These are phyloP conservation scores for Gautieria morchelliformis DNA, from an alignment of 768 basidiomycete species.

Conservation along the genomic window DNA sequence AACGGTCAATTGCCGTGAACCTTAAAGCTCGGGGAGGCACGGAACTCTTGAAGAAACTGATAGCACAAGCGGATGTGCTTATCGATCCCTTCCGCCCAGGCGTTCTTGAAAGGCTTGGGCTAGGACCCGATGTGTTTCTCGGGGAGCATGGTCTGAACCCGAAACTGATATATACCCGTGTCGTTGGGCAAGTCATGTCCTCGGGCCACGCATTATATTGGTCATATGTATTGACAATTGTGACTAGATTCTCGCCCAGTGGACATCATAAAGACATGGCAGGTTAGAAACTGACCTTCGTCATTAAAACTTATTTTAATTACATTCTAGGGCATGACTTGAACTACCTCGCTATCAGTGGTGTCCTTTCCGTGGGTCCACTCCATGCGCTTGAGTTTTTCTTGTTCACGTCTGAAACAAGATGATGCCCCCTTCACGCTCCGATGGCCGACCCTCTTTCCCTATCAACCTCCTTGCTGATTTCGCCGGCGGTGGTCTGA, in stretches of 20 bases:
- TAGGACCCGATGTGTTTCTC: conserved; percentile 69
- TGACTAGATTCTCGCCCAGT: background rate
- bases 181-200: conserved; percentile 50
- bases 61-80: conserved; percentile 62
- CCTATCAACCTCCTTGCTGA: conserved; percentile 74
- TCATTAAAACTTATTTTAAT: background rate
- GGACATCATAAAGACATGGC: conserved; percentile 72
- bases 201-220: background rate
- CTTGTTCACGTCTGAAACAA: conserved; percentile 15
- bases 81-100: conserved; percentile 83
- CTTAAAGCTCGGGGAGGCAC: conserved; percentile 53
- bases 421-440: conserved; percentile 53
- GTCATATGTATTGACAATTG: background rate
- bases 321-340: conserved; percentile 59
- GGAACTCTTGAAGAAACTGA: conserved; percentile 44
- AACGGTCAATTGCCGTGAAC: conserved; percentile 66
- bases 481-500: conserved; percentile 73
- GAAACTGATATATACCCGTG: conserved; percentile 60
- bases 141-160: conserved; percentile 49
- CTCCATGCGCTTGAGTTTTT: background rate
- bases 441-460: conserved; percentile 50
- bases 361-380: conserved; percentile 50
- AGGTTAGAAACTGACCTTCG: conserved; percentile 30
- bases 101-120: conserved; percentile 65
- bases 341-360: conserved; percentile 76